A percentile compares a stretch with the other conserved stretches of the same genome.
Evolutionary conservation across 306 rosid species (phyloP).

Genomic region (Abrus precatorius): DNA sequence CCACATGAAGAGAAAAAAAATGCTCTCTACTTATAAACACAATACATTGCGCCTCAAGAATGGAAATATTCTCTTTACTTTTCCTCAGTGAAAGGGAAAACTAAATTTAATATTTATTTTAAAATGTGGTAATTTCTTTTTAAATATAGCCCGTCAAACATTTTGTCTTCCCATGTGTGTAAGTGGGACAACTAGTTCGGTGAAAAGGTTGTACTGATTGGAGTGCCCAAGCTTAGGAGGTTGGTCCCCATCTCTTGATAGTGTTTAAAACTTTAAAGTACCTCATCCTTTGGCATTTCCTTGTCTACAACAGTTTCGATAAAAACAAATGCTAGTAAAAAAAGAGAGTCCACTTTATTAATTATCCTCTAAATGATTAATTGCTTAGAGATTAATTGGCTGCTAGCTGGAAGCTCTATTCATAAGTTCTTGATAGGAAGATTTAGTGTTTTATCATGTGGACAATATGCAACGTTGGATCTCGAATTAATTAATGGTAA

Average conservation of each 20-base stretch:
- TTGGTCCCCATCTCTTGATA: constrained; percentile 32
- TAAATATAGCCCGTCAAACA: background rate
- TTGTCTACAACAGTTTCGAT: constrained; percentile 3
- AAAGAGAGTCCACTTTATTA: constrained; percentile 24
- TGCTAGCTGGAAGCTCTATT: constrained; percentile 31
- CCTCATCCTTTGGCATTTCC: constrained; percentile 23
- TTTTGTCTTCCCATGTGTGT: constrained; percentile 22
- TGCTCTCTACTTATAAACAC: constrained; percentile 2
- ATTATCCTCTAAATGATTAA: constrained; percentile 31
- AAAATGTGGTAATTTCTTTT: background rate
- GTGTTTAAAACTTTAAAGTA: constrained; percentile 33
- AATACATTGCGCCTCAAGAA: background rate
- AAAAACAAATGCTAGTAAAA: constrained; percentile 11
- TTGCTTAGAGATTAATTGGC: constrained; percentile 30
- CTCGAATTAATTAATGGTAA: constrained; percentile 3
- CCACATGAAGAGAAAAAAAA: constrained; percentile 9
- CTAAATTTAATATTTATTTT: background rate
- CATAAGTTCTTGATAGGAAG: background rate
- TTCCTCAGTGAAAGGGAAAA: background rate
- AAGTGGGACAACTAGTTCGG: constrained; percentile 32
- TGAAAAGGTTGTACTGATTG: constrained; percentile 29
- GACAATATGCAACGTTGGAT: constrained; percentile 16
- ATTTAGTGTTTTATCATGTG: constrained; percentile 1
- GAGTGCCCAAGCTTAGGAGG: background rate
- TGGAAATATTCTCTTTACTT: constrained; percentile 13